Percentiles rank a stretch among this genome's conserved stretches.
Conservation (phyloP, 257 asterid genomes). For the Nicotiana knightiana region DNA sequence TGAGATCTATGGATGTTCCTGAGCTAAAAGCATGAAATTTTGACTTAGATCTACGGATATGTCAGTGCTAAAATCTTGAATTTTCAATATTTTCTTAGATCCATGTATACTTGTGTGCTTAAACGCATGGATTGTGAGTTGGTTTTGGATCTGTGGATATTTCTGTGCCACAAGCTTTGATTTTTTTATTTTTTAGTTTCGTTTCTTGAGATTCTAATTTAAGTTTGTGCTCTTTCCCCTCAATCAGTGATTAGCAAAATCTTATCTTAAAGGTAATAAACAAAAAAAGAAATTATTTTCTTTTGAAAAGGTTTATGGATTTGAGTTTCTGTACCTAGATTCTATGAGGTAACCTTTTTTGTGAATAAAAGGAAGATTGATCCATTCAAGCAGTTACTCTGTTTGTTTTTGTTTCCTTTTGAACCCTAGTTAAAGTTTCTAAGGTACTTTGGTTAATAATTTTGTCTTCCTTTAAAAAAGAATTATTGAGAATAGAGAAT, state of each 20-base stretch:
- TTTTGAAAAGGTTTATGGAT: background rate
- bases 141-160: background rate
- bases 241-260: background rate
- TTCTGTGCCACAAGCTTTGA: background rate
- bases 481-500: background rate
- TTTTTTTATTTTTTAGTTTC: background rate
- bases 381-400: background rate
- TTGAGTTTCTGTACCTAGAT: background rate
- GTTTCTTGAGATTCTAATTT: background rate
- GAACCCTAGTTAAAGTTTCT: background rate
- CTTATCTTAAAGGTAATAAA: background rate
- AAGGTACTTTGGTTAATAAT: background rate
- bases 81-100: background rate
- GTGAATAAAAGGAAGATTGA: background rate
- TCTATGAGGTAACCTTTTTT: background rate
- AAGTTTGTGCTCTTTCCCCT: background rate
- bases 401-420: background rate
- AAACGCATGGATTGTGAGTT: background rate
- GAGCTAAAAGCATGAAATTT: background rate
- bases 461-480: background rate
- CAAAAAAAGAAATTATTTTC: background rate
- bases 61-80: background rate
- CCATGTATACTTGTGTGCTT: background rate
- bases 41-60: background rate
- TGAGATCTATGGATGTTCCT: background rate